Conservation (phyloP, 352 stramenopile genomes). For the Pelagophyceae sp. region DNA sequence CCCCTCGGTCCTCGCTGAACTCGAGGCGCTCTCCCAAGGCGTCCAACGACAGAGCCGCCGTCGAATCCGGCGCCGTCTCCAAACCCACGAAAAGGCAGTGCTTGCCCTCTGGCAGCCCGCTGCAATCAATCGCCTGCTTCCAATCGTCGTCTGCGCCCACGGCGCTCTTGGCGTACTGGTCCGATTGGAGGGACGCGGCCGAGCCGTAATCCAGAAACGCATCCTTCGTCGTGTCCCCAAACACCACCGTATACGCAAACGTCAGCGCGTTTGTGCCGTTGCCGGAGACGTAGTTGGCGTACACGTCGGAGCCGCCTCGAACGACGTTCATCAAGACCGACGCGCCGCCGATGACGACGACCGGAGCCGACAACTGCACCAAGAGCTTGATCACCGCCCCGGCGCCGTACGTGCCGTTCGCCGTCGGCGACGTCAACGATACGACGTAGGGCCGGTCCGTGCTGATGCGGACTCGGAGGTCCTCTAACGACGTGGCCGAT, state of each 20-base stretch:
- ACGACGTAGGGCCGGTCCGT: constrained; percentile 46
- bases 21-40: too few species aligned
- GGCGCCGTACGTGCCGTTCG: constrained; percentile 50
- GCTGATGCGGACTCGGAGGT: background rate
- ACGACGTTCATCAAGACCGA: constrained; percentile 51
- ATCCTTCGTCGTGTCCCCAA: constrained; percentile 38
- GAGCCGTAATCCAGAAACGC: constrained; percentile 53
- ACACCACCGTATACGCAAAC: constrained; percentile 58
- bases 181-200: constrained; percentile 35
- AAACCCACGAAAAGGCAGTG: background rate
- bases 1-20: too few species aligned
- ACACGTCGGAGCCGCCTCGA: constrained; percentile 44
- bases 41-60: background rate
- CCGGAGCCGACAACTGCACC: constrained; percentile 43
- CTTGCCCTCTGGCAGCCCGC: background rate
- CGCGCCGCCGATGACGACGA: constrained; percentile 50
- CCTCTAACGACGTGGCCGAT: background rate
- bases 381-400: constrained; percentile 51
- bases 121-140: background rate
- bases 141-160: background rate
- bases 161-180: background rate
- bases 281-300: constrained; percentile 42
- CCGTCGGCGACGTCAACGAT: constrained; percentile 36
- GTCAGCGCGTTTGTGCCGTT: constrained; percentile 42
- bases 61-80: background rate